Base-by-base conservation (phyloP, 2,329 filamentous ascomycete genomes). In the Aspergillus fumigatiaffinis region DNA sequence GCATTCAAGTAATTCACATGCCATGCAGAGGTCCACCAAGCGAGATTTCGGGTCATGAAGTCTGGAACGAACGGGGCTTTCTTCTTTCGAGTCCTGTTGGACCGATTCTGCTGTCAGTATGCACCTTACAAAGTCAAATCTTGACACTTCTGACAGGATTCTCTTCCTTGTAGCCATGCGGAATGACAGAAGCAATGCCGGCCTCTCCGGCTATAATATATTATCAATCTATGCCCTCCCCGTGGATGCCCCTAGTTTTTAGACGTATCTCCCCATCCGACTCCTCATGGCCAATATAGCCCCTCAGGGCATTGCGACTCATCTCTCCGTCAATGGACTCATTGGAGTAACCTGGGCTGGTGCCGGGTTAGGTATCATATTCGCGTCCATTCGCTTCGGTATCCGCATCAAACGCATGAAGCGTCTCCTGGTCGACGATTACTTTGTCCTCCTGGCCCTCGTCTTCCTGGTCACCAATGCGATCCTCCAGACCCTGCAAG, bases 341-440 rank as follows among this genome's bases (percentile, higher is more conserved):
- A 53, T 63, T n/a, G 61, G 54, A 3, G 51, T 66, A 2, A 62
- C 61, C 49, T 65, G 63, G 63, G 49, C 52, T 2, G 63, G 63
- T 20, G 59, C 57, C 10, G 61, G 50, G 10, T n/a, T 65, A 38
- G 61, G 61, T 3, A 51, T 65, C 6, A 12, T 62, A 4, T 62
- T 65, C 35, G 60, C 57, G 1, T 41, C 48, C 14, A 48, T 58
- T 9, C 63, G 62, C 6, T 41, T 62, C 32, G 52, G 42, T 4
- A 61, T 66, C 28, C 63, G 62, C 4, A 17, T 66, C 2, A 55
- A 32, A 25, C 54, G 55, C 3, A 55, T 62, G 54, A 58, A 61
- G 21, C 57, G 58, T 7, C 55, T 66, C 14, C 50, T 63, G 7
- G 48, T 51, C 12, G 63, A 66, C 48, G 63, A 64, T 47, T 64